phyloP scores from a whole-genome alignment of 768 basidiomycete genomes.

The Sporobolomyces pararoseus region DNA sequence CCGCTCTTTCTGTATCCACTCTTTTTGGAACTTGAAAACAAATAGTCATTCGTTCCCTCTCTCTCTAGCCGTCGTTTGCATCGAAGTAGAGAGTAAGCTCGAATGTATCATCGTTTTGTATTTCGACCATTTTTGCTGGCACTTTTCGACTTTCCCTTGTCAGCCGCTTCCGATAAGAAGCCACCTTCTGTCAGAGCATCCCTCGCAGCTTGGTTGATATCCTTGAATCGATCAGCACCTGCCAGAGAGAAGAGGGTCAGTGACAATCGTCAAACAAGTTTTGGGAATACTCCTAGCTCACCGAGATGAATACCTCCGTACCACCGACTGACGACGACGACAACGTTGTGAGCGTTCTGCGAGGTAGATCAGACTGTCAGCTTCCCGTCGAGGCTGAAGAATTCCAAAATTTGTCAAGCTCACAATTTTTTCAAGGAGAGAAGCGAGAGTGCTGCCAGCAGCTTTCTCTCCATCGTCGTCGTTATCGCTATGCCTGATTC shows the following conservation, averaged over 20 bases:
- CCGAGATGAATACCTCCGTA: constrained; percentile 86
- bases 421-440: constrained; percentile 82
- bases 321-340: constrained; percentile 88
- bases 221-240: constrained; percentile 53
- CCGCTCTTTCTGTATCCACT: background rate
- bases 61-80: background rate
- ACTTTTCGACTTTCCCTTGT: constrained; percentile 10
- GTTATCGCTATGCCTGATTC: constrained; percentile 60
- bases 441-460: constrained; percentile 83
- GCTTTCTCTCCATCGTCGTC: constrained; percentile 93
- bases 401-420: constrained; percentile 41
- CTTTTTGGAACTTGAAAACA: background rate
- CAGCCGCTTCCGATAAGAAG: constrained; percentile 62
- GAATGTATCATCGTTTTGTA: background rate
- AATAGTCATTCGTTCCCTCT: background rate
- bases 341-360: constrained; percentile 57
- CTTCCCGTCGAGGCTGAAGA: background rate
- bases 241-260: background rate
- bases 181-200: constrained; percentile 84
- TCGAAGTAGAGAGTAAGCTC: background rate
- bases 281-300: constrained; percentile 46
- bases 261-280: no score
- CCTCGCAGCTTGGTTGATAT: constrained; percentile 88
- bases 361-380: background rate
- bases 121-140: background rate